Evolutionary conservation across 2,329 filamentous ascomycete genomes (phyloP).

Genomic region (Ploettnerulaceae sp.): DNA sequence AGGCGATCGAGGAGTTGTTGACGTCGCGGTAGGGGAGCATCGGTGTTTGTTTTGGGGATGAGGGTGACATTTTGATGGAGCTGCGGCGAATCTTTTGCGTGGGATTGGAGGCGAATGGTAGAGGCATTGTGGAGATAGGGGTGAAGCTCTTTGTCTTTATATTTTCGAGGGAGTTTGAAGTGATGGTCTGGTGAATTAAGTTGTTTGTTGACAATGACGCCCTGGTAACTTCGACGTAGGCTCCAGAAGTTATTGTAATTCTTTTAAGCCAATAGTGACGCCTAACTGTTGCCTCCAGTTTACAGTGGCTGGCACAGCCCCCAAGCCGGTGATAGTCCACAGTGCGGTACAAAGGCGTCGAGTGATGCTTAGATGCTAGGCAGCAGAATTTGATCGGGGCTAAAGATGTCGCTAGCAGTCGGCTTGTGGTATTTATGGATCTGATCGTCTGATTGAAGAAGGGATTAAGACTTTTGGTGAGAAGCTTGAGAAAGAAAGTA

Average conservation of each 20-base stretch:
- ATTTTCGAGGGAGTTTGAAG: too few species aligned
- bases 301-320: background rate
- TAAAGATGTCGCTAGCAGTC: too few species aligned
- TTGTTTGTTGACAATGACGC: too few species aligned
- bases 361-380: conserved; percentile 1
- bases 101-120: background rate
- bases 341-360: too few species aligned
- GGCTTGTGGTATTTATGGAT: too few species aligned
- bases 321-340: background rate
- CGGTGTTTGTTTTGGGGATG: background rate
- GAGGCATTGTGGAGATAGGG: background rate
- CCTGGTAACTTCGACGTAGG: too few species aligned
- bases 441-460: too few species aligned
- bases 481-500: too few species aligned
- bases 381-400: background rate
- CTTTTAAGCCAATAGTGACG: background rate
- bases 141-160: background rate
- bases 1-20: conserved; percentile 15
- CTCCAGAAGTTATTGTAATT: too few species aligned
- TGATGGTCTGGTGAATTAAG: too few species aligned
- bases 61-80: conserved; percentile 6
- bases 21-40: conserved; percentile 22
- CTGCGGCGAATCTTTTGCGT: background rate
- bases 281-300: background rate
- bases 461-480: background rate